Evolutionary conservation across 345 rosid species (phyloP).

Genomic region (Diplotaxis tenuifolia): DNA sequence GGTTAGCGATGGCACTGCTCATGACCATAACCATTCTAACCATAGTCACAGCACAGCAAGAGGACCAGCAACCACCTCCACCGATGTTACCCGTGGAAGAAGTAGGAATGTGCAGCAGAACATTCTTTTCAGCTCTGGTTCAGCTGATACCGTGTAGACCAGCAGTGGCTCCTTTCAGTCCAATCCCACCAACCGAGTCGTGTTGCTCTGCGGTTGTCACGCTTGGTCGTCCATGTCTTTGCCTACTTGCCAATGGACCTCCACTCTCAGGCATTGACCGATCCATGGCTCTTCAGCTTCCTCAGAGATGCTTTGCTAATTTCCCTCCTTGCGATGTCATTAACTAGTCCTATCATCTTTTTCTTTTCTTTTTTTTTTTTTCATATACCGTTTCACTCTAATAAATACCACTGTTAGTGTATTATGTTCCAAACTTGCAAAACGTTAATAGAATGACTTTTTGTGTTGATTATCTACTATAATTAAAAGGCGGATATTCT

Average conservation of each 20-base stretch:
- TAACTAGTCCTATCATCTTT: constrained; percentile 14
- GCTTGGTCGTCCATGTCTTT: constrained; percentile 83
- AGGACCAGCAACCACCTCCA: constrained; percentile 32
- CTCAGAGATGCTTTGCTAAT: constrained; percentile 76
- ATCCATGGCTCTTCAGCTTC: constrained; percentile 79
- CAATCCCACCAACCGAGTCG: constrained; percentile 65
- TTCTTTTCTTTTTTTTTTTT: neutral
- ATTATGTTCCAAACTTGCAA: neutral
- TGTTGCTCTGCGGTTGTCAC: constrained; percentile 77
- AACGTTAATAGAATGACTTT: constrained; percentile 30
- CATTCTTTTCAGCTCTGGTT: constrained; percentile 74
- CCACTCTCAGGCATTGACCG: constrained; percentile 82
- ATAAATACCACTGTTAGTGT: constrained; percentile 17
- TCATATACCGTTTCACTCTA: constrained; percentile 16
- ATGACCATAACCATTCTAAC: constrained; percentile 11
- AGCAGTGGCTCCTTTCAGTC: constrained; percentile 82
- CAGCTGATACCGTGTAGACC: constrained; percentile 89
- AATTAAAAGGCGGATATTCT: too few species aligned
- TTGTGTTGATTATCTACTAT: too few species aligned
- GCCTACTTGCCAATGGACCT: constrained; percentile 69
- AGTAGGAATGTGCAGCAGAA: constrained; percentile 54
- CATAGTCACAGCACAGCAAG: constrained; percentile 33
- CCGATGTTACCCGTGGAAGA: constrained; percentile 35
- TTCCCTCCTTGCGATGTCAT: constrained; percentile 65
- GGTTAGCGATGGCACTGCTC: constrained; percentile 13